These are phyloP conservation scores for Funneliformis mosseae DNA, from an alignment of 192 early-diverging fungal genomes.

Conservation along the genomic window DNA sequence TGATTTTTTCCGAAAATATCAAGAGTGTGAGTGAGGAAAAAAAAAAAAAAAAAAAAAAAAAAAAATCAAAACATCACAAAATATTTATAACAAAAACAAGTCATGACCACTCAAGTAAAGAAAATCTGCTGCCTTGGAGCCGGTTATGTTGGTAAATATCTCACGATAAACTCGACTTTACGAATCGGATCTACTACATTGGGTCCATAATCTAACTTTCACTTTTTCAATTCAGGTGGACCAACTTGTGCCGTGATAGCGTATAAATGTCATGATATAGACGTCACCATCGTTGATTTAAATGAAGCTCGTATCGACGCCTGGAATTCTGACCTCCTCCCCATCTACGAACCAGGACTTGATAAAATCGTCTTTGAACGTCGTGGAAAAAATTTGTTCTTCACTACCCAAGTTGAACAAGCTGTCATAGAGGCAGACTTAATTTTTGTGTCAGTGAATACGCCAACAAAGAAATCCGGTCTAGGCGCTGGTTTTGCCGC, in stretches of 20 bases:
- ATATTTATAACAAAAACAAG: background rate
- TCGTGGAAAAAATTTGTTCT: conserved; percentile 85
- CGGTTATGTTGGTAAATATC: conserved; percentile 86
- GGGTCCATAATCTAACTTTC: background rate
- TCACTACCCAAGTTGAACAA: conserved; percentile 78
- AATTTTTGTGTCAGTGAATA: conserved; percentile 94
- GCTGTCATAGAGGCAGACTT: conserved; percentile 81
- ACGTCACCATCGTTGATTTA: conserved; percentile 90
- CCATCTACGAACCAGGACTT: conserved; percentile 92
- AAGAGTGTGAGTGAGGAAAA: too few species aligned
- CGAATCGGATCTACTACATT: background rate
- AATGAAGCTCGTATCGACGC: conserved; percentile 78
- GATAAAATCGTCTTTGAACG: conserved; percentile 77
- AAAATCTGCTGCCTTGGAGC: conserved; percentile 96
- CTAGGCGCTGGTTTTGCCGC: conserved; percentile 80
- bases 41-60: too few species aligned
- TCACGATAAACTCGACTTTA: background rate
- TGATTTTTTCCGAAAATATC: too few species aligned
- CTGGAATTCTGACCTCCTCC: conserved; percentile 88
- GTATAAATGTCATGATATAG: conserved; percentile 80
- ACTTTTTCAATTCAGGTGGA: conserved; percentile 61
- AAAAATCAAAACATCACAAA: too few species aligned
- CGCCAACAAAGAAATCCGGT: conserved; percentile 80
- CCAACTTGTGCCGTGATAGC: conserved; percentile 93
- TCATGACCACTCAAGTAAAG: conserved; percentile 37